Conservation (phyloP, 768 basidiomycete species). For the Strobilomyces echinocephalus region DNA sequence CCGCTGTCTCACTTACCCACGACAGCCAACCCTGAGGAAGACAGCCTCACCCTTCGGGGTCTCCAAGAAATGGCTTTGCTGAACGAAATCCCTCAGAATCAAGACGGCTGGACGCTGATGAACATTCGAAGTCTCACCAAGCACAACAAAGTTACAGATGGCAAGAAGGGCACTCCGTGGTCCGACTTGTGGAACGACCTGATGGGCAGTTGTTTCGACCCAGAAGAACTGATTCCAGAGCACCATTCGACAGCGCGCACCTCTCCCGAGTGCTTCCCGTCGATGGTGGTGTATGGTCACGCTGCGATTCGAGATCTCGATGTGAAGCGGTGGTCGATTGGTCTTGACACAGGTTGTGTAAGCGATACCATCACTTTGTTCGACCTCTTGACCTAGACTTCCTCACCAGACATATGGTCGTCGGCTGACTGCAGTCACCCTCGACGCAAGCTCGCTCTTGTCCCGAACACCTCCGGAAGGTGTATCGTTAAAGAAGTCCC, state of each 20-base stretch:
- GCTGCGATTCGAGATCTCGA: conserved; percentile 76
- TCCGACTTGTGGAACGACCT: conserved; percentile 66
- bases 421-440: conserved; percentile 62
- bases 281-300: conserved; percentile 85
- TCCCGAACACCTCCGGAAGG: conserved; percentile 7
- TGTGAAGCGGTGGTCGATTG: conserved; percentile 76
- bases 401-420: conserved; percentile 50
- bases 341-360: conserved; percentile 86
- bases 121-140: conserved; percentile 38
- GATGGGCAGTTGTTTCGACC: conserved; percentile 57
- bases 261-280: conserved; percentile 59
- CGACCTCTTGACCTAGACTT: background rate
- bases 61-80: conserved; percentile 70
- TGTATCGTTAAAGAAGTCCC: conserved; percentile 17
- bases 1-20: conserved; percentile 65
- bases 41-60: conserved; percentile 36
- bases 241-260: conserved; percentile 11
- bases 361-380: conserved; percentile 23
- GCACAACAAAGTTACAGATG: conserved; percentile 30
- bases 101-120: conserved; percentile 64
- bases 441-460: conserved; percentile 33
- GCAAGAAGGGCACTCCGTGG: conserved; percentile 63
- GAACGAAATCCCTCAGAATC: conserved; percentile 67
- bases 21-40: conserved; percentile 23
- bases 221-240: conserved; percentile 1